Percentiles rank a stretch among this genome's conserved stretches.
phyloP scores from a whole-genome alignment of 805 yeast species.

The Lachancea sp. region DNA sequence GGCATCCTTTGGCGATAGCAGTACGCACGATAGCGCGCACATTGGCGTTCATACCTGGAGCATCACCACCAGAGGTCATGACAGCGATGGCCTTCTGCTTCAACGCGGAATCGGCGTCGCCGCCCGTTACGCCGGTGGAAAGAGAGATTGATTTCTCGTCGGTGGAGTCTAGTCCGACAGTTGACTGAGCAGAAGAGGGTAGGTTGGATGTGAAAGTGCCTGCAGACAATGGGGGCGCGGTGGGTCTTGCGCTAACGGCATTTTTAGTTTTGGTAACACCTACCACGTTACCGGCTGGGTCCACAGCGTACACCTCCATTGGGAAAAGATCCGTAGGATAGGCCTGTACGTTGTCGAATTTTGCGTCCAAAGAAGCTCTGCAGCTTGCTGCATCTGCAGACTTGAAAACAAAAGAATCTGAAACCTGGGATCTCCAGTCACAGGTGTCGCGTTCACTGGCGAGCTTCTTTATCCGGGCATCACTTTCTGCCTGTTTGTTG shows the following conservation, averaged over 20 bases:
- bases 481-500: conserved; percentile 21
- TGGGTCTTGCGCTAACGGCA: conserved; percentile 45
- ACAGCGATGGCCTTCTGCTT: conserved; percentile 62
- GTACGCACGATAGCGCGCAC: conserved; percentile 94
- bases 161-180: conserved; percentile 19
- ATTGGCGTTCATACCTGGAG: conserved; percentile 97
- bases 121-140: conserved; percentile 65
- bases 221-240: conserved; percentile 15
- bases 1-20: conserved; percentile 81
- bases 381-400: conserved; percentile 27
- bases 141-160: conserved; percentile 15
- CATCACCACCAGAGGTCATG: conserved; percentile 98
- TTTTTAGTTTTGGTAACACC: conserved; percentile 68
- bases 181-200: conserved; percentile 20
- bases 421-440: conserved; percentile 48
- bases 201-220: conserved; percentile 11
- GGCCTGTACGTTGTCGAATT: conserved; percentile 41
- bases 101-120: conserved; percentile 66
- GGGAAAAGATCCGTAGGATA: conserved; percentile 72
- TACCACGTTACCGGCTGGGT: conserved; percentile 76
- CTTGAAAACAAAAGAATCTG: conserved; percentile 35
- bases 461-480: conserved; percentile 16
- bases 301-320: conserved; percentile 65
- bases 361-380: conserved; percentile 25
- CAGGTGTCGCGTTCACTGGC: conserved; percentile 15